Evolutionary conservation across 306 rosid genomes (phyloP), one percentile per base, ranked within the genome.

Genomic region (Senna tora): DNA sequence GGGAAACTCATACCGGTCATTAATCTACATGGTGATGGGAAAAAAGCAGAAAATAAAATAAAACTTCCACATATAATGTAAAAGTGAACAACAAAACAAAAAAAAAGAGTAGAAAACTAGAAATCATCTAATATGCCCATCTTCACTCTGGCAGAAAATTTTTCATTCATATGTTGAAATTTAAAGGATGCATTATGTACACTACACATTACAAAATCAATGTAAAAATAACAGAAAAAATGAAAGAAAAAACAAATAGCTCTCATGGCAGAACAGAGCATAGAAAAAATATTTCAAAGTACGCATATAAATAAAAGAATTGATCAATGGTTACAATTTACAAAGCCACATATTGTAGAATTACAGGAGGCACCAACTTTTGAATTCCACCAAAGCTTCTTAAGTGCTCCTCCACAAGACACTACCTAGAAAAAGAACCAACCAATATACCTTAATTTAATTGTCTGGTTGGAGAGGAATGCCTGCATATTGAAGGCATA

Each of bases 1-100:
- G 14, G 99, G 99, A 77, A 95, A 95, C 87, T 95, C 99, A 79
- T 95, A 95, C 30, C 93, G 93, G 76, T 95, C 99, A 76, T 95
- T 95, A 64, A 95, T 95, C 99, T 95, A 78, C 80, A 67, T 12
- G 67, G 67, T 1, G 38, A 67, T 10, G 43, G 15, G 0, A 22
- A 1, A 12, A 41, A 5, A 19, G 25, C 30, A 20, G 9, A 52
- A 53, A 20, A 59, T 71, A 52, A 53, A 20, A 59, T 71, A 38
- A 51, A 61, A n/a, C 71, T 30, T 45, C 53, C n/a, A 59, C 4
- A 8, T 51, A 33, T 12, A 53, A 49, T 69, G 43, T 30, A 69
- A 61, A 73, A 46, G 58, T 12, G 14, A 45, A 60, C 53, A 56
- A 50, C 3, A 60, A 60, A 56, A 50, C 3, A 47, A 2, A 9